These are phyloP conservation scores for Scolecobasidium constrictum DNA, from an alignment of 2,329 filamentous ascomycete genomes.

Conservation along the genomic window DNA sequence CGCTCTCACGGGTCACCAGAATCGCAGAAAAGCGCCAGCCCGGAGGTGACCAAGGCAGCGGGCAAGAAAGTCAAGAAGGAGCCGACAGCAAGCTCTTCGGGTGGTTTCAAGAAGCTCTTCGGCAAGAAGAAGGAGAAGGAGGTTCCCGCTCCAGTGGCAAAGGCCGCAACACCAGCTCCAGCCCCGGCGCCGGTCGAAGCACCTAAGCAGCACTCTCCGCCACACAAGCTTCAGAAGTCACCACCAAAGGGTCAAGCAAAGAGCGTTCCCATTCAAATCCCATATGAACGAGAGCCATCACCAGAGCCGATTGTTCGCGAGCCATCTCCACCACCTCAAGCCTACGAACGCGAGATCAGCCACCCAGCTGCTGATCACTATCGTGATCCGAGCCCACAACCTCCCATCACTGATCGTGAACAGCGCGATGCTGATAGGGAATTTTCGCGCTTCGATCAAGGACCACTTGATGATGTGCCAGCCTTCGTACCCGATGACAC, in stretches of 20 bases:
- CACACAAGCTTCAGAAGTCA: slow-evolving; percentile 8
- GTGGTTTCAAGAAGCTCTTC: slow-evolving; percentile 29
- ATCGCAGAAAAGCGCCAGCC: slow-evolving; percentile 14
- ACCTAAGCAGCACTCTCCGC: neutral
- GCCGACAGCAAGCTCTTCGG: slow-evolving; percentile 18
- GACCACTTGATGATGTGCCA: slow-evolving; percentile 75
- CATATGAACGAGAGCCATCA: slow-evolving; percentile 4
- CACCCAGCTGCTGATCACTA: slow-evolving; percentile 15
- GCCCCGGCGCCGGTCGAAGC: neutral
- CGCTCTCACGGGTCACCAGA: slow-evolving; percentile 20
- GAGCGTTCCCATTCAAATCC: slow-evolving; percentile 4
- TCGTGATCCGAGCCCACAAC: slow-evolving; percentile 29
- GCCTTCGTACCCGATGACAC: slow-evolving; percentile 56
- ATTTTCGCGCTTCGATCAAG: slow-evolving; percentile 71
- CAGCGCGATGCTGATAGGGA: slow-evolving; percentile 49
- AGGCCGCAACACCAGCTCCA: neutral
- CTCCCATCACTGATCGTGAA: slow-evolving; percentile 53
- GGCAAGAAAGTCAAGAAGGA: slow-evolving; percentile 26
- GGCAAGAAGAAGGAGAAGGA: slow-evolving; percentile 22
- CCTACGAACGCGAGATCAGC: slow-evolving; percentile 8
- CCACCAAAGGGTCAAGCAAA: slow-evolving; percentile 3
- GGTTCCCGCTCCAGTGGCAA: slow-evolving; percentile 4
- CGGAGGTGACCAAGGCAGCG: slow-evolving; percentile 20
- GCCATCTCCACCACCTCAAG: slow-evolving; percentile 4
- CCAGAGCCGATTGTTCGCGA: slow-evolving; percentile 5